Evolutionary conservation across 2,329 filamentous ascomycete species (phyloP).

Genomic region (Paramyrothecium sp.): DNA sequence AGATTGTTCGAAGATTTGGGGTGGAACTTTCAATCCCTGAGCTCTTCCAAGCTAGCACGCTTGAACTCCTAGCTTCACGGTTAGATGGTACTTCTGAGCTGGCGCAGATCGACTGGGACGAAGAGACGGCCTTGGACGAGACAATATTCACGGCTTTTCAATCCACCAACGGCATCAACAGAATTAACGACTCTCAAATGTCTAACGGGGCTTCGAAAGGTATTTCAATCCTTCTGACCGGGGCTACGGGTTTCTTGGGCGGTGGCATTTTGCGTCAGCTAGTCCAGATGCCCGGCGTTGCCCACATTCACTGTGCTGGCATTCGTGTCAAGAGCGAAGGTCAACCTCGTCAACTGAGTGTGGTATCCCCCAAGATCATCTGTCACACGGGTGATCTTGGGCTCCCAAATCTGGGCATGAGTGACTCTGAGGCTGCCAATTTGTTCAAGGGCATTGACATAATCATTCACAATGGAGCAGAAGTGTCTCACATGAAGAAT

Average conservation of each 20-base stretch:
- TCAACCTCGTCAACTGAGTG: conserved; percentile 23
- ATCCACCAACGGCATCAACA: too few species aligned
- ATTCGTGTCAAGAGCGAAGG: conserved; percentile 24
- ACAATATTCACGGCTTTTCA: not conserved
- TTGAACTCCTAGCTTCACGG: not conserved
- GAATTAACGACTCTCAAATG: too few species aligned
- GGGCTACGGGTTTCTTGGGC: not conserved
- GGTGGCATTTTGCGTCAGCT: not conserved
- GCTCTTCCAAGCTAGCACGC: not conserved
- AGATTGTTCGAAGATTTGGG: not conserved
- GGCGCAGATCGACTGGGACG: not conserved
- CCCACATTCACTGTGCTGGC: conserved; percentile 4
- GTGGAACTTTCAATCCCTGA: not conserved
- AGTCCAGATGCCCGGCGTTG: too few species aligned
- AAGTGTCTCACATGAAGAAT: not conserved
- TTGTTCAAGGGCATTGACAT: not conserved
- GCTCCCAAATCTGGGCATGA: conserved; percentile 27
- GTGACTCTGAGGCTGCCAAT: not conserved
- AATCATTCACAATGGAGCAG: not conserved
- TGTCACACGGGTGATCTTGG: conserved; percentile 15
- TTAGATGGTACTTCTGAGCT: not conserved
- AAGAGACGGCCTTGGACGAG: not conserved
- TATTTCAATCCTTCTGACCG: not conserved
- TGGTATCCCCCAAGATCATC: conserved; percentile 26
- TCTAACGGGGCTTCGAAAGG: not conserved